phyloP scores from a whole-genome alignment of 2,329 filamentous ascomycete species.

The Bipolaris sorokiniana region DNA sequence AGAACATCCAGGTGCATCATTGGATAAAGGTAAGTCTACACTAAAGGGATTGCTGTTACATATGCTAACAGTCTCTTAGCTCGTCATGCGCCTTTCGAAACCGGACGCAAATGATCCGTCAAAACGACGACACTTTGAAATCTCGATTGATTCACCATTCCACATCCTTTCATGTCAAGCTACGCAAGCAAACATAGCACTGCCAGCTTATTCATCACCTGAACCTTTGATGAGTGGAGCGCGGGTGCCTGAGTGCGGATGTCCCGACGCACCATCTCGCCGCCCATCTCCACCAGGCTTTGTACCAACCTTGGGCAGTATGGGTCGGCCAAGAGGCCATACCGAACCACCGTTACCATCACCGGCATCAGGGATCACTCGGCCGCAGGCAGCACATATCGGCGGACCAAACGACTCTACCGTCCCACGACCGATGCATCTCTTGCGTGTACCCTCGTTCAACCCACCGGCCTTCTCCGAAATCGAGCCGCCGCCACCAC shows the following conservation, averaged over 20 bases:
- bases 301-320: constrained; percentile 64
- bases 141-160: constrained; percentile 94
- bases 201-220: constrained; percentile 77
- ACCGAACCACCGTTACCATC: constrained; percentile 30
- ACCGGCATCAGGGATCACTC: constrained; percentile 53
- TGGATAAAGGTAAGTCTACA: constrained; percentile 81
- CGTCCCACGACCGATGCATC: constrained; percentile 76
- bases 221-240: constrained; percentile 47
- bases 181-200: constrained; percentile 85
- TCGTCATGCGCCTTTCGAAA: constrained; percentile 90
- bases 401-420: constrained; percentile 54
- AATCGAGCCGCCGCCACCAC: constrained; percentile 74
- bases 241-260: constrained; percentile 63
- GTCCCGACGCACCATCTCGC: constrained; percentile 67
- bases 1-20: constrained; percentile 91
- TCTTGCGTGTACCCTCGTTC: constrained; percentile 82
- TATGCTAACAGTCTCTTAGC: constrained; percentile 57
- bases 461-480: constrained; percentile 88
- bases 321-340: constrained; percentile 50
- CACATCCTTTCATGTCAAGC: constrained; percentile 91
- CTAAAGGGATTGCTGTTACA: neutral
- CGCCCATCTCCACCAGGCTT: constrained; percentile 57
- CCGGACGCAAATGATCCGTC: constrained; percentile 77
- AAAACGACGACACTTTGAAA: constrained; percentile 89
- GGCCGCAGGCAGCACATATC: constrained; percentile 55